Evolutionary conservation across 2,329 filamentous ascomycete species (phyloP), one percentile per base, ranked within the genome.

Genomic region (Anisogramma anomala): DNA sequence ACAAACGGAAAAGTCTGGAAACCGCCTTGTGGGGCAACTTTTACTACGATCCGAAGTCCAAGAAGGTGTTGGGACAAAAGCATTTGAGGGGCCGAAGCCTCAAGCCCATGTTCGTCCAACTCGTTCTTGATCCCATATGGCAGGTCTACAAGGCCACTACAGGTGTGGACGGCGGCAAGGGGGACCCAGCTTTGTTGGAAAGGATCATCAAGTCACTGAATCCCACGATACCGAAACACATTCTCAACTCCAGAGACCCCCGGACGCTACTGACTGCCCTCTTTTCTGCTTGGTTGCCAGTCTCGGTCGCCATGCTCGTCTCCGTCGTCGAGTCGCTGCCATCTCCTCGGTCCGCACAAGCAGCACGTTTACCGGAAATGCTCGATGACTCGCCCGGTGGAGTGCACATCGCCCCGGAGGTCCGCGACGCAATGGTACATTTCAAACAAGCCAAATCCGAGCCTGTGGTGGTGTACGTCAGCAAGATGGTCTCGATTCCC

Each of bases 1-100:
- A 96, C 61, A 96, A 94, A 63, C 75, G 88, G 34, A 78, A 77
- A 19, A 64, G 84, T 0, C 73, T 98, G 56, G 88, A 98, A 61
- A 95, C 91, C 57, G 86, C 95, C 0, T 71, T 98, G 0, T 98
- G 91, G 91, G 91, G 91, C 33, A 89, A 87, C 58, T 98, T 84
- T 59, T 98, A 95, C 60, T 67, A 98, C 33, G 91, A 98, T 55
- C 87, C 91, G 6, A 98, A 96, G 62, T 94, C 88, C 1, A 98
- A 94, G 60, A 85, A 94, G 55, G 81, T 98, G 0, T 68, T 98
- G 5, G 84, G 82, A 1, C 76, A 80, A 20, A 96, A 94, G 61
- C 91, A 98, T 65, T 68, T 98, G 37, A 96, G 94, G 58, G 91
- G 91, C 3, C 74, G 91, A 34, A 77, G 82, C 45, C 65, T 98